Conservation (phyloP, 2,329 filamentous ascomycete species). For the Xylaria sp. region DNA sequence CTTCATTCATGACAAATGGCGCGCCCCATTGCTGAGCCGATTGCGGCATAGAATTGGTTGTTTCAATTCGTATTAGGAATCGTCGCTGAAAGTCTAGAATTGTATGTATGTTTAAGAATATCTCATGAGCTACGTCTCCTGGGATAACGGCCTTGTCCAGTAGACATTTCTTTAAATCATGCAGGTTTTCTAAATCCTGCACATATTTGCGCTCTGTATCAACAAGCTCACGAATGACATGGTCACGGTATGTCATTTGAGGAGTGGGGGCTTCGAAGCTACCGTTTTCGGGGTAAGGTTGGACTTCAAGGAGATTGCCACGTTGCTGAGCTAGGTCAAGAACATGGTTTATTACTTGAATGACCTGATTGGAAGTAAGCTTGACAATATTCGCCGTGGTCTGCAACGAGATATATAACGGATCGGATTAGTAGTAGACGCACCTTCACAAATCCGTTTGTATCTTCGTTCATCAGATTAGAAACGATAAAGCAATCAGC, state of each 20-base stretch:
- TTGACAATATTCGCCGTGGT: not conserved
- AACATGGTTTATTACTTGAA: constrained; percentile 88
- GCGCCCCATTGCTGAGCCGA: constrained; percentile 89
- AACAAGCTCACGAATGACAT: constrained; percentile 89
- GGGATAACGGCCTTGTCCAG: constrained; percentile 87
- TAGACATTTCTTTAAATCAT: constrained; percentile 87
- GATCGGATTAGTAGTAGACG: constrained; percentile 35
- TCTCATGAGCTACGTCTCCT: constrained; percentile 89
- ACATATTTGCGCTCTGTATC: constrained; percentile 98
- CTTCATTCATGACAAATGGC: constrained; percentile 84
- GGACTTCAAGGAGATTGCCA: constrained; percentile 70
- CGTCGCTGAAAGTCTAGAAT: constrained; percentile 94
- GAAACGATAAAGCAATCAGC: constrained; percentile 90
- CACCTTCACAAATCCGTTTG: constrained; percentile 95
- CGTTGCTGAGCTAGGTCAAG: constrained; percentile 83
- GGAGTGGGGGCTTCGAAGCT: constrained; percentile 61
- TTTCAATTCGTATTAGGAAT: constrained; percentile 94
- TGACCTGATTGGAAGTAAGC: constrained; percentile 62
- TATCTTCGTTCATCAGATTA: constrained; percentile 91
- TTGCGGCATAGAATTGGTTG: constrained; percentile 83
- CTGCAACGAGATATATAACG: not conserved
- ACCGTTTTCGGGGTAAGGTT: constrained; percentile 63
- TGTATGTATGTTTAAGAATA: constrained; percentile 94
- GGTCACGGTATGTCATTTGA: constrained; percentile 77
- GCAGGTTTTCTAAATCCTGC: constrained; percentile 91